A percentile compares a stretch with the other conserved stretches of the same genome.
phyloP scores from a whole-genome alignment of 257 asterid species.

The Catharanthus roseus region DNA sequence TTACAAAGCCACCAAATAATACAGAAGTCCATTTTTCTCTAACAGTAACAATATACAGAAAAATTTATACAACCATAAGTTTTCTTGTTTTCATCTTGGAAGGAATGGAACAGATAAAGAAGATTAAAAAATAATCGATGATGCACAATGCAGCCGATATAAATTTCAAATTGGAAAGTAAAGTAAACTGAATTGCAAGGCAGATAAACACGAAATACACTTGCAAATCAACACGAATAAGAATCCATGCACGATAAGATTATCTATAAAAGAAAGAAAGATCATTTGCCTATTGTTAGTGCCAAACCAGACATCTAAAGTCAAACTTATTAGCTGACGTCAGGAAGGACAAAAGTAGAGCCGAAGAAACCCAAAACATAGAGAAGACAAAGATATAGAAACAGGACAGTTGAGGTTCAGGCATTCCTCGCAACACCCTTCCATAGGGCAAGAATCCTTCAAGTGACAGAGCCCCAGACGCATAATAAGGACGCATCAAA shows the following conservation, averaged over 20 bases:
- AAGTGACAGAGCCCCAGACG: background rate
- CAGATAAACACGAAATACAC: background rate
- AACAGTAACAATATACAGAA: background rate
- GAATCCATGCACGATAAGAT: background rate
- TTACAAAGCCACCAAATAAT: background rate
- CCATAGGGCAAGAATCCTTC: background rate
- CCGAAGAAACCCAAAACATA: background rate
- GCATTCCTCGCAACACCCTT: background rate
- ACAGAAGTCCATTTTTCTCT: background rate
- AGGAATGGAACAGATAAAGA: background rate
- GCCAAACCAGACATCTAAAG: background rate
- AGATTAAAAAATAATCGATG: background rate
- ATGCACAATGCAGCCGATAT: background rate
- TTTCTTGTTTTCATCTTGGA: background rate
- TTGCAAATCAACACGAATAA: background rate
- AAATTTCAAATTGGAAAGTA: background rate
- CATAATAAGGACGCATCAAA: background rate
- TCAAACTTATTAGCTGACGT: background rate
- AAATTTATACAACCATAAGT: no score
- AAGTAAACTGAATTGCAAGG: background rate
- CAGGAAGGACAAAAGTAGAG: background rate
- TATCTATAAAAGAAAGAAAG: no score
- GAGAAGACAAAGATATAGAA: background rate
- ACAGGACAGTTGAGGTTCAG: background rate
- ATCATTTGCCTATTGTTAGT: background rate